A percentile compares a stretch with the other conserved stretches of the same genome.
Conservation (phyloP, 768 basidiomycete species). For the Suillus paluster region DNA sequence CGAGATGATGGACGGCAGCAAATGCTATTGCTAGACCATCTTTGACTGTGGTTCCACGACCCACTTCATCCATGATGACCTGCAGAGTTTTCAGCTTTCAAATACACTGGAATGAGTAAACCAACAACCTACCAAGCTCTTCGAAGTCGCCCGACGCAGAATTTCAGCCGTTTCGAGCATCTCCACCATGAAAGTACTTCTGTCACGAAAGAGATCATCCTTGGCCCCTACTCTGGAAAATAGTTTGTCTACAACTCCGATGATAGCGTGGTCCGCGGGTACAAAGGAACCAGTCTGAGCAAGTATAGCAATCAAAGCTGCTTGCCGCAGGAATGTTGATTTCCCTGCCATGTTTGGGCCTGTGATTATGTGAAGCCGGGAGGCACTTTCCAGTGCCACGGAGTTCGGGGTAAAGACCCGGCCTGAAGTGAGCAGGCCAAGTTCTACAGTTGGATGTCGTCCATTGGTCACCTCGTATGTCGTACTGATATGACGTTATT, state of each 20-base stretch:
- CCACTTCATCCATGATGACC: conserved; percentile 99
- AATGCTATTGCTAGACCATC: conserved; percentile 96
- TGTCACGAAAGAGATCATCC: conserved; percentile 91
- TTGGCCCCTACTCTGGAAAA: conserved; percentile 96
- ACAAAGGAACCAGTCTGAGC: conserved; percentile 95
- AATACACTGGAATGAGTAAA: background rate
- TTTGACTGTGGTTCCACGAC: conserved; percentile 89
- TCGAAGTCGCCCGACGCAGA: conserved; percentile 77
- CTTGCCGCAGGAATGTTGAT: conserved; percentile 90
- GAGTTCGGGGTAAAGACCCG: conserved; percentile 88
- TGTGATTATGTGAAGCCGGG: conserved; percentile 83
- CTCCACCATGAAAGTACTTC: conserved; percentile 99
- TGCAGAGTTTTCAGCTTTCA: conserved; percentile 32
- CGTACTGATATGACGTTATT: conserved; percentile 37
- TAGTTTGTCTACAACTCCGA: conserved; percentile 89
- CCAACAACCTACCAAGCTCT: conserved; percentile 68
- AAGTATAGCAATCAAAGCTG: conserved; percentile 85
- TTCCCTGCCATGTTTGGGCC: conserved; percentile 98
- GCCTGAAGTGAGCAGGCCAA: conserved; percentile 74
- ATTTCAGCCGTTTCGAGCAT: conserved; percentile 96
- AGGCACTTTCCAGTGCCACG: conserved; percentile 58
- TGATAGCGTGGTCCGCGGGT: conserved; percentile 77
- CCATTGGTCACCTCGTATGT: conserved; percentile 76
- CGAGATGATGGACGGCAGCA: conserved; percentile 83
- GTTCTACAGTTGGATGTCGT: conserved; percentile 92